phyloP scores from a whole-genome alignment of 306 rosid species.

The Trifolium subterraneum region DNA sequence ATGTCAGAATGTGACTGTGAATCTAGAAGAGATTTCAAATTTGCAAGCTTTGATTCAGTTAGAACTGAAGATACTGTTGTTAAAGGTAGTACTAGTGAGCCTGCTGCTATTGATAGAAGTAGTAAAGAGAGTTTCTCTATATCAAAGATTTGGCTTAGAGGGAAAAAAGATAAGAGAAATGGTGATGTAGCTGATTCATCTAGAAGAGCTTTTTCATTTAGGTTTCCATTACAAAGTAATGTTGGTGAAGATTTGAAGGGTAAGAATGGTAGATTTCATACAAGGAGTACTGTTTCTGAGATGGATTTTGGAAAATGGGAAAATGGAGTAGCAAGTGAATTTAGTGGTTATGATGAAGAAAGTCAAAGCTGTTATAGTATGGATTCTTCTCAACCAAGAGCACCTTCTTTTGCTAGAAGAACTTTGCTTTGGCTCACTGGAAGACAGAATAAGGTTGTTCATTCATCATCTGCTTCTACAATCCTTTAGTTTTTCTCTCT shows the following conservation, averaged over 20 bases:
- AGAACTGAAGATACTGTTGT: conserved; percentile 39
- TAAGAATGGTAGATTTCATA: conserved; percentile 46
- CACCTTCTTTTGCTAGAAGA: conserved; percentile 86
- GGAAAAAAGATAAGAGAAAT: conserved; percentile 55
- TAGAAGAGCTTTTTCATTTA: conserved; percentile 75
- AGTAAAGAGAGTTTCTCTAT: conserved; percentile 73
- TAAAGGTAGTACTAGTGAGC: conserved; percentile 29
- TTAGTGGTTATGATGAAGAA: conserved; percentile 65
- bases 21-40: conserved; percentile 77
- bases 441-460: conserved; percentile 87
- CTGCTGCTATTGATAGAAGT: conserved; percentile 41
- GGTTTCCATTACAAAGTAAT: conserved; percentile 57
- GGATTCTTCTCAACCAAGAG: conserved; percentile 73
- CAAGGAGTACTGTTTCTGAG: conserved; percentile 65
- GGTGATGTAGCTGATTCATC: conserved; percentile 44
- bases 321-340: conserved; percentile 64
- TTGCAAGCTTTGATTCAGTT: conserved; percentile 50
- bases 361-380: conserved; percentile 70
- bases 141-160: conserved; percentile 90
- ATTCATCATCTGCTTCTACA: conserved; percentile 66
- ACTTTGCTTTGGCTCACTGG: conserved; percentile 93
- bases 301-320: conserved; percentile 64
- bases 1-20: conserved; percentile 90
- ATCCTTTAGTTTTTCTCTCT: conserved; percentile 42
- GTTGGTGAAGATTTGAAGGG: conserved; percentile 50